Percentiles rank a stretch among this genome's conserved stretches.
Evolutionary conservation across 2,329 filamentous ascomycete species (phyloP).

Genomic region (Onygenales sp.): DNA sequence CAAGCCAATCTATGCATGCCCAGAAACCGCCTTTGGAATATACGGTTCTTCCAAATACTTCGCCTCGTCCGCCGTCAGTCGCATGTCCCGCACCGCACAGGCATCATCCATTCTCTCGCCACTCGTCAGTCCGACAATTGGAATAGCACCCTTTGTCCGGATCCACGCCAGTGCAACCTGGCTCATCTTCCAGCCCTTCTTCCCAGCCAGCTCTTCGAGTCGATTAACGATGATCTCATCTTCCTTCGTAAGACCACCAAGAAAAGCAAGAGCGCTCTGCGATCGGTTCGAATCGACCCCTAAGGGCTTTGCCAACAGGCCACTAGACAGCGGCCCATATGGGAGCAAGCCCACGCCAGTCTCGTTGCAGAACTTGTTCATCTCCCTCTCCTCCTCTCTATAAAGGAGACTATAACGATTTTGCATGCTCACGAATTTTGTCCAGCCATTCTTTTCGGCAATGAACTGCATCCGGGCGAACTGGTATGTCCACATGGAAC

Average conservation of each 20-base stretch:
- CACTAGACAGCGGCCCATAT: conserved; percentile 34
- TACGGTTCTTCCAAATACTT: conserved; percentile 43
- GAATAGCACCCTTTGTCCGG: conserved; percentile 35
- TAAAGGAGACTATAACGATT: conserved; percentile 45
- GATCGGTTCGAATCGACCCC: neutral
- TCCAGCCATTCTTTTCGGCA: conserved; percentile 42
- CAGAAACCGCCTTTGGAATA: conserved; percentile 23
- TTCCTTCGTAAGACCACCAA: conserved; percentile 15
- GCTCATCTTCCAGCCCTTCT: conserved; percentile 29
- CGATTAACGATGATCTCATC: conserved; percentile 36
- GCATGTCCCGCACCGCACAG: conserved; percentile 34
- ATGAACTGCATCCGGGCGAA: conserved; percentile 38
- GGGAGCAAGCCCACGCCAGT: conserved; percentile 33
- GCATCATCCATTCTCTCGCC: conserved; percentile 41
- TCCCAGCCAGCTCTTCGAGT: conserved; percentile 38
- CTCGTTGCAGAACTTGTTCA: conserved; percentile 32
- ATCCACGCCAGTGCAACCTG: conserved; percentile 30
- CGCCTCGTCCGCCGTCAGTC: conserved; percentile 39
- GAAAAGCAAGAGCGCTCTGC: neutral
- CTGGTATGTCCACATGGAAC: conserved; percentile 18
- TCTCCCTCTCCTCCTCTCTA: conserved; percentile 39
- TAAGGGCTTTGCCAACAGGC: conserved; percentile 36
- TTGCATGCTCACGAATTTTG: conserved; percentile 45
- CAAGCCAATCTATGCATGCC: conserved; percentile 15
- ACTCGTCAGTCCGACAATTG: conserved; percentile 43